Base-by-base conservation (phyloP, 1,284 basidiomycete species). In the Salmacisia buchloeana region DNA sequence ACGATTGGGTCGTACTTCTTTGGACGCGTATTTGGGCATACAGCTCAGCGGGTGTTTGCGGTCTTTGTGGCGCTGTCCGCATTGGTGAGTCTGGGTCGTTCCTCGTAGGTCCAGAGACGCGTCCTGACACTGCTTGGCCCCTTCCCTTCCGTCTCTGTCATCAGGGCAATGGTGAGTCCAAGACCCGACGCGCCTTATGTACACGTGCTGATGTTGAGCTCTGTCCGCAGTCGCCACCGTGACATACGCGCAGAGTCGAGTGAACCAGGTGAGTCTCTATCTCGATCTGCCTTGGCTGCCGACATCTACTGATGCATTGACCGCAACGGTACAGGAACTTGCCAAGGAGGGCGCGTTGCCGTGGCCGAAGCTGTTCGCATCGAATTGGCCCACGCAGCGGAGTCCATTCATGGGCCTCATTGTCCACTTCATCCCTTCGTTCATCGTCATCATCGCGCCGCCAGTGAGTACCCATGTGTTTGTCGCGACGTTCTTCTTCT, bases 1-100 rank as follows among this genome's bases (percentile, higher is more conserved):
- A 84, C 83, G 0, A 83, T 86, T 13, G 86, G 85, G 1, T 81
- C 84, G 0, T 65, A 84, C 39, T 86, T 85, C 71, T 86, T 87
- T 68, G 69, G 73, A 46, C 83, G 85, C 34, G 84, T 87, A 31
- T 86, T 86, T 63, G 85, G 85, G 13, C 56, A 69, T 0, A 63
- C 75, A 0, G 85, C 84, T 0, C 78, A 83, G 68, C 81, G 80
- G 57, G 85, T 83, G 0, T 71, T 86, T 18, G 82, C 83, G 18
- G 82, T 83, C 0, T 84, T 86, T 59, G 82, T 86, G 36, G 85
- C 84, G 3, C 76, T 86, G 12, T 85, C 84, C 43, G 72, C 76
- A 3, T 60, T 77, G 2, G 72, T 54, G 49, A 54, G 49, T 54
- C n/a, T 9, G 10, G 7, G 6, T 43, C 18, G 18, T 43, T 43